Base-by-base conservation (phyloP, 75 land plant genomes). In the Selaginella moellendorffii region DNA sequence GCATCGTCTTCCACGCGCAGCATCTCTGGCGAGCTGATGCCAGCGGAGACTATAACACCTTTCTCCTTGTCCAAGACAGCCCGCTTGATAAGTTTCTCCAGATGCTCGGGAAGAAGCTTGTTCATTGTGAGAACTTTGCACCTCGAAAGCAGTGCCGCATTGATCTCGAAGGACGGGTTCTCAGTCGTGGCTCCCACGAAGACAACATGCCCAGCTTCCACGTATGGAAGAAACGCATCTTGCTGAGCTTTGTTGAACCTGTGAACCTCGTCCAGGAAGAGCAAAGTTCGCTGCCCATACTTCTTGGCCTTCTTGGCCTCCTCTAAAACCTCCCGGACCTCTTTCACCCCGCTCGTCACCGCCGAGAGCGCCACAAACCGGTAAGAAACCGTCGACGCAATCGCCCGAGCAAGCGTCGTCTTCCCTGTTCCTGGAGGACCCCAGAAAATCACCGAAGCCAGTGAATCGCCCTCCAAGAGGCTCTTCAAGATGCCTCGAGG, bases 151-250 rank as follows among this genome's bases (percentile, higher is more conserved):
- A 87, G 72, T 0, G 97, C 95, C 28, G 85, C 86, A 56, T 83
- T 79, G 72, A 91, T 63, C 68, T 91, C 88, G 63, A 91, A 91
- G 0, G 93, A 87, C 0, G 97, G 97, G 52, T 91, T 91, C 71
- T 91, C 97, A 0, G 93, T 91, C 22, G 97, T 91, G 24, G 97
- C 97, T 8, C 90, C 92, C 21, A 91, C 65, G 30, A 91, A 87
- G 29, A 84, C 80, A 53, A 91, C 65, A 26, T 79, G 76, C 8
- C 97, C 97, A 65, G 86, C 88, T 56, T 91, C 97, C 36, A 91
- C 77, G 26, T 79, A 76, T 10, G 97, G 97, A 30, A 91, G 75
- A 29, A 91, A 81, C 0, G 88, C 81, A 70, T 91, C 97, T 63
- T 85, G 93, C 62, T 91, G 97, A 2, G 93, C 66, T 30, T 80